A percentile compares a stretch with the other conserved stretches of the same genome.
Conservation (phyloP, 75 land plant genomes). For the Adiantum capillusveneris region DNA sequence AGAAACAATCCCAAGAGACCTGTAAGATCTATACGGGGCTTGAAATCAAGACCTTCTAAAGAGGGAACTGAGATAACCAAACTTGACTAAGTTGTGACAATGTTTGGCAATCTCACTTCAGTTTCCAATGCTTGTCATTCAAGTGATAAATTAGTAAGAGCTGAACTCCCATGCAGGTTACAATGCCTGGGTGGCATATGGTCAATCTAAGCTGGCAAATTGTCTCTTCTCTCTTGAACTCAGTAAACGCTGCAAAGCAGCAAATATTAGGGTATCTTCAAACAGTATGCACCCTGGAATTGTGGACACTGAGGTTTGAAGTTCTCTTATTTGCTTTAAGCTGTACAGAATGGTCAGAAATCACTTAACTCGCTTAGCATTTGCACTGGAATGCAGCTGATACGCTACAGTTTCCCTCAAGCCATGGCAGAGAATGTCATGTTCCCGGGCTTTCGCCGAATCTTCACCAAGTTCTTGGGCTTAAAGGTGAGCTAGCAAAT, state of each 20-base stretch:
- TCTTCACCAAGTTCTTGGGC: slow-evolving; percentile 15
- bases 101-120: no score
- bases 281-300: slow-evolving; percentile 40
- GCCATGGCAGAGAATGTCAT: slow-evolving; percentile 4
- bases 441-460: neutral
- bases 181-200: slow-evolving; percentile 31
- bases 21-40: no score
- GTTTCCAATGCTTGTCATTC: no score
- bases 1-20: no score
- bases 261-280: slow-evolving; percentile 16
- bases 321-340: neutral
- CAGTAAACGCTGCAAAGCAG: slow-evolving; percentile 17
- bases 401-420: slow-evolving; percentile 22
- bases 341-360: no score
- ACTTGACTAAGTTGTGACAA: no score
- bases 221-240: slow-evolving; percentile 30
- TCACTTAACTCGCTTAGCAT: no score
- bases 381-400: slow-evolving; percentile 14
- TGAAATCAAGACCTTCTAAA: no score
- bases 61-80: no score
- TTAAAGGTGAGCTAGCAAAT: slow-evolving; percentile 8
- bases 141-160: no score
- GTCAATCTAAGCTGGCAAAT: slow-evolving; percentile 34
- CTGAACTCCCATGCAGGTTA: no score
- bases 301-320: slow-evolving; percentile 26